Evolutionary conservation across 345 rosid species (phyloP).

Genomic region (Ailanthus altissimus): DNA sequence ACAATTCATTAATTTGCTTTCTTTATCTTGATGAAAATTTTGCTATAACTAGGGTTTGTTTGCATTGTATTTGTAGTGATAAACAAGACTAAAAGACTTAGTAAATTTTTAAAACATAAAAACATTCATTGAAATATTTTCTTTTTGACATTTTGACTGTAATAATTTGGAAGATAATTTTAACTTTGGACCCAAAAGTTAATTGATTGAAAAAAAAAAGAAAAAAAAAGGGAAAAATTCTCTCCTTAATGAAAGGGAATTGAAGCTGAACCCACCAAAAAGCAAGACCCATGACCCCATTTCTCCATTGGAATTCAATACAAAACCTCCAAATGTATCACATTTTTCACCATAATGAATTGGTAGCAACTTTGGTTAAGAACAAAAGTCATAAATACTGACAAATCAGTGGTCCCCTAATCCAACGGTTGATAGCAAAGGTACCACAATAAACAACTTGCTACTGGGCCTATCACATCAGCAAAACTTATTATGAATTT

Average conservation of each 20-base stretch:
- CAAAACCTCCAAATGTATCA: background rate
- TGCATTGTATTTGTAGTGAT: background rate
- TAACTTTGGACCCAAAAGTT: background rate
- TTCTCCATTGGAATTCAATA: background rate
- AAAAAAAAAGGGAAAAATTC: background rate
- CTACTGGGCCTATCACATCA: conserved; percentile 24
- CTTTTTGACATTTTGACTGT: background rate
- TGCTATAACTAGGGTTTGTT: background rate
- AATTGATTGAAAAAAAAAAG: background rate
- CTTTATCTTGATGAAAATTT: background rate
- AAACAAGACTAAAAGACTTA: background rate
- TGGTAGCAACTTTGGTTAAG: conserved; percentile 23
- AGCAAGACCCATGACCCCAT: background rate
- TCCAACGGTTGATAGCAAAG: conserved; percentile 1
- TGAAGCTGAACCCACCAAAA: background rate
- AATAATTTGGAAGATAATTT: background rate
- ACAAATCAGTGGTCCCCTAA: conserved; percentile 27
- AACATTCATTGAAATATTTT: too few species aligned
- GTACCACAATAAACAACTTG: conserved; percentile 10
- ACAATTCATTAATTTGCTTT: background rate
- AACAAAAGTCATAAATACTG: conserved; percentile 27
- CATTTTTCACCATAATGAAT: conserved; percentile 10
- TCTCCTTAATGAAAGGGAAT: background rate
- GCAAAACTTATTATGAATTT: conserved; percentile 7
- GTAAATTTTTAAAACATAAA: background rate